Evolutionary conservation across 345 rosid genomes (phyloP).

Genomic region (Camelina laxa): DNA sequence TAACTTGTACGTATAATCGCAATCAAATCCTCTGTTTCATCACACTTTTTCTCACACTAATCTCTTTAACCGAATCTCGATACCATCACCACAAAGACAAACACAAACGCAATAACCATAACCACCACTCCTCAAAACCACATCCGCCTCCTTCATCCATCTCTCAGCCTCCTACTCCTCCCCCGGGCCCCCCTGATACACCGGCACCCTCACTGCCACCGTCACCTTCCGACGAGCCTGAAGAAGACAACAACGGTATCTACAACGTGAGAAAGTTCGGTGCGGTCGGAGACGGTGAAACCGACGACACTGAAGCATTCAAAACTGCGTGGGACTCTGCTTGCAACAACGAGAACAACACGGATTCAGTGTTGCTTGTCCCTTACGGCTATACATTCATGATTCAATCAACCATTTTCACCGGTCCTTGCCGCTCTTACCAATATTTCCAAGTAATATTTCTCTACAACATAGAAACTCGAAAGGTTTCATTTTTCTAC

Average conservation of each 20-base stretch:
- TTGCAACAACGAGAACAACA: slow-evolving; percentile 48
- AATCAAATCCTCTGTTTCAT: slow-evolving; percentile 37
- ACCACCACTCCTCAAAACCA: slow-evolving; percentile 41
- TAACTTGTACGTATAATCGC: slow-evolving; percentile 23
- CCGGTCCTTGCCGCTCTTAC: slow-evolving; percentile 85
- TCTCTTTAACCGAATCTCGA: slow-evolving; percentile 51
- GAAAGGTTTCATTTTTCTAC: background rate
- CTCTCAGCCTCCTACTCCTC: slow-evolving; percentile 48
- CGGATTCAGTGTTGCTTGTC: slow-evolving; percentile 50
- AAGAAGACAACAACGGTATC: slow-evolving; percentile 40
- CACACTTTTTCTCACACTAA: slow-evolving; percentile 42
- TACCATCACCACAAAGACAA: slow-evolving; percentile 52
- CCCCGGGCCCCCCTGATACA: slow-evolving; percentile 46
- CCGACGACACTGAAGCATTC: slow-evolving; percentile 84
- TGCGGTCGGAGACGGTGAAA: slow-evolving; percentile 73
- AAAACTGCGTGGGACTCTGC: slow-evolving; percentile 87
- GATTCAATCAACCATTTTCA: slow-evolving; percentile 89
- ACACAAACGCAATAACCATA: slow-evolving; percentile 50
- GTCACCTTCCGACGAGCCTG: slow-evolving; percentile 45
- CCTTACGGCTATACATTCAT: slow-evolving; percentile 73
- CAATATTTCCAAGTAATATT: slow-evolving; percentile 66
- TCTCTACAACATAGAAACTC: background rate
- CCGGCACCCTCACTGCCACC: slow-evolving; percentile 43
- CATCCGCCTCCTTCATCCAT: slow-evolving; percentile 41
- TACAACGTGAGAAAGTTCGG: slow-evolving; percentile 72